Percentiles rank a stretch among this genome's conserved stretches.
phyloP scores from a whole-genome alignment of 345 rosid species.

The Camelina neglecta region DNA sequence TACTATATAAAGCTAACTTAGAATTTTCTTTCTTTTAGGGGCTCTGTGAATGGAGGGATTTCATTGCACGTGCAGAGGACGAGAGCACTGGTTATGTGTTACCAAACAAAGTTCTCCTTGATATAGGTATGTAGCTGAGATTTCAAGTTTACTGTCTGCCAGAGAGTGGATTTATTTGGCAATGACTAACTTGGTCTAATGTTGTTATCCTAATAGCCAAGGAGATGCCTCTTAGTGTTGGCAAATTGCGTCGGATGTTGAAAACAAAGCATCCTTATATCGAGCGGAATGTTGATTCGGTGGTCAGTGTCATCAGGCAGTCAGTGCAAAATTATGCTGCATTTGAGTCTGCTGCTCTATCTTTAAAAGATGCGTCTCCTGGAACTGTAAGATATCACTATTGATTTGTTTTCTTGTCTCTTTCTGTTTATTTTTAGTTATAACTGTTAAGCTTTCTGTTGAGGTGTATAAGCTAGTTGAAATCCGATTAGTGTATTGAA shows the following conservation, averaged over 20 bases:
- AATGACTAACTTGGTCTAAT: constrained; percentile 23
- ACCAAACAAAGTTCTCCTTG: constrained; percentile 91
- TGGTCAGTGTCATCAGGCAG: constrained; percentile 70
- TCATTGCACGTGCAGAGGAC: constrained; percentile 84
- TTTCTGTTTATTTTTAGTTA: constrained; percentile 10
- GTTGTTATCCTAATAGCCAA: constrained; percentile 64
- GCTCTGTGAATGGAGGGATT: constrained; percentile 90
- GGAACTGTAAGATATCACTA: constrained; percentile 56
- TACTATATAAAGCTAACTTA: constrained; percentile 29
- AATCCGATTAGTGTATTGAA: constrained; percentile 17
- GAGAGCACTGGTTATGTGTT: constrained; percentile 94
- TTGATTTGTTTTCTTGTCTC: constrained; percentile 6
- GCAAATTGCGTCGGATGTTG: constrained; percentile 63
- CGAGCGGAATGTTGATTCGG: constrained; percentile 73
- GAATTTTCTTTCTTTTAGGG: constrained; percentile 54
- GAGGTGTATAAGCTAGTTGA: constrained; percentile 21
- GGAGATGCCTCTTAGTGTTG: constrained; percentile 74
- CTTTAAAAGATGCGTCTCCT: constrained; percentile 53
- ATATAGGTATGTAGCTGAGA: constrained; percentile 63
- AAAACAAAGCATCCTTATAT: constrained; percentile 75
- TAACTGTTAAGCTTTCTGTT: constrained; percentile 15
- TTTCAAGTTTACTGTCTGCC: constrained; percentile 15
- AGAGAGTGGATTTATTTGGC: constrained; percentile 20
- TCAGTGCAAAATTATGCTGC: constrained; percentile 69
- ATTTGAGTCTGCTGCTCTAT: constrained; percentile 72